Percentiles rank a stretch among this genome's conserved stretches.
phyloP scores from a whole-genome alignment of 2,329 filamentous ascomycete species.

The Ustilaginoidea virens region DNA sequence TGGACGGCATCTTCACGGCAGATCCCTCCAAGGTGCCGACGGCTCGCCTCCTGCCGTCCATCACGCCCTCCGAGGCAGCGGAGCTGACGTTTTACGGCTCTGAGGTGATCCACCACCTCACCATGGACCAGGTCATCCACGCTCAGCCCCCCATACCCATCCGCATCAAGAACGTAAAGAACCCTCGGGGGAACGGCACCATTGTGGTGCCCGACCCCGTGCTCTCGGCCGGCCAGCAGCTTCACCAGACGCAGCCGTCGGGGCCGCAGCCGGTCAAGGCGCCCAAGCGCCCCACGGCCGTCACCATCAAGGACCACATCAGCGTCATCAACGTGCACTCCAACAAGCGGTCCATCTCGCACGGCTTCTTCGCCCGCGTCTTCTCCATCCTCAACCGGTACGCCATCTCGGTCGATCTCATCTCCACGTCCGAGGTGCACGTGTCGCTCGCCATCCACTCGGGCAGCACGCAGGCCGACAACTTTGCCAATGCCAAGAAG shows the following conservation, averaged over 20 bases:
- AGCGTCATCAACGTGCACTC: constrained; percentile 96
- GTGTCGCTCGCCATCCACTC: constrained; percentile 94
- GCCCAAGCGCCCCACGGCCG: constrained; percentile 67
- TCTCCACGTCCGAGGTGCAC: constrained; percentile 92
- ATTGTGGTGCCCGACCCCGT: constrained; percentile 65
- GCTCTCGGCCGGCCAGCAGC: constrained; percentile 39
- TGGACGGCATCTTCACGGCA: constrained; percentile 78
- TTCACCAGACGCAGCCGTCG: constrained; percentile 32
- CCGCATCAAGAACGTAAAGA: constrained; percentile 86
- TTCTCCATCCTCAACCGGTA: constrained; percentile 82
- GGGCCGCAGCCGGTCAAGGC: constrained; percentile 25
- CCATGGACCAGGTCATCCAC: constrained; percentile 91
- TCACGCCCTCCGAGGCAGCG: constrained; percentile 88
- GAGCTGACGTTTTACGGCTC: constrained; percentile 90
- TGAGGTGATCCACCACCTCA: constrained; percentile 96
- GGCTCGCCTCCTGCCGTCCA: constrained; percentile 71
- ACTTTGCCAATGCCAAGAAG: constrained; percentile 50
- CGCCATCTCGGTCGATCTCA: constrained; percentile 83
- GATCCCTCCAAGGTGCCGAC: constrained; percentile 89
- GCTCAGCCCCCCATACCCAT: constrained; percentile 67
- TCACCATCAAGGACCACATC: constrained; percentile 96
- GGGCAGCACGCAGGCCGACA: constrained; percentile 46
- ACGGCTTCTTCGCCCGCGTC: constrained; percentile 89
- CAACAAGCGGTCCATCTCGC: constrained; percentile 89
- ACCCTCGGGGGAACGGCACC: constrained; percentile 63